These are phyloP conservation scores for Annulohypoxylon bovei DNA, from an alignment of 495 filamentous ascomycete species.

Conservation along the genomic window DNA sequence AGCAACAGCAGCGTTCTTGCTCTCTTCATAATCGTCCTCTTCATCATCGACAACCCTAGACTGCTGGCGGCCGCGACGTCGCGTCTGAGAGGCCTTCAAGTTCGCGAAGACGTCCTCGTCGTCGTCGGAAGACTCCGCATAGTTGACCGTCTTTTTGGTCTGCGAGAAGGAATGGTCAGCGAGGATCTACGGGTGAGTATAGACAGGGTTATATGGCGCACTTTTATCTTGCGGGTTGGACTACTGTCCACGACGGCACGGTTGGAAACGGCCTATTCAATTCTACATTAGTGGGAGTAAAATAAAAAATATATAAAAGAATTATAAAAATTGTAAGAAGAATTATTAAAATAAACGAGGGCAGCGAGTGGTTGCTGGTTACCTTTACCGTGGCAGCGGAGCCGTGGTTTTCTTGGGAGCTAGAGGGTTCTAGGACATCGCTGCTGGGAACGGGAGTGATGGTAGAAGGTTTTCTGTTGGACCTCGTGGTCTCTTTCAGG, in stretches of 20 bases:
- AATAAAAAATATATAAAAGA: no score
- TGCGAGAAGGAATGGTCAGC: constrained; percentile 40
- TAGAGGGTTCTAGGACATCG: constrained; percentile 67
- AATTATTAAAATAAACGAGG: constrained; percentile 44
- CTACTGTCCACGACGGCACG: constrained; percentile 57
- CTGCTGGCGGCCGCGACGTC: constrained; percentile 47
- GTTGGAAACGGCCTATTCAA: constrained; percentile 43
- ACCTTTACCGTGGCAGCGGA: constrained; percentile 56
- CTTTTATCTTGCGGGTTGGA: constrained; percentile 67
- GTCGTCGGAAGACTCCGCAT: constrained; percentile 72
- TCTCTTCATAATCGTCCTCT: constrained; percentile 75
- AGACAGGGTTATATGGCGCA: background rate
- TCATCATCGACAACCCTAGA: constrained; percentile 58
- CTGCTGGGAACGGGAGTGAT: constrained; percentile 85
- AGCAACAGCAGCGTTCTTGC: constrained; percentile 64
- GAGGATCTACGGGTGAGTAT: background rate
- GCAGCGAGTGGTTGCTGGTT: constrained; percentile 51
- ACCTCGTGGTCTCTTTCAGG: constrained; percentile 57
- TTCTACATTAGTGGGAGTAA: constrained; percentile 51
- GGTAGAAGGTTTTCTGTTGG: constrained; percentile 57
- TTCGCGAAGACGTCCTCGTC: constrained; percentile 66
- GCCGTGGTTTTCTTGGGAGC: constrained; percentile 64
- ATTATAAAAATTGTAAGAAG: no score
- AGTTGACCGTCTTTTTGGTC: constrained; percentile 67
- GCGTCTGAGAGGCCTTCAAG: constrained; percentile 48